A percentile compares a stretch with the other conserved stretches of the same genome.
These are phyloP conservation scores for Cryptosporidium viatorum DNA, from an alignment of 169 alveolate species.

Conservation along the genomic window DNA sequence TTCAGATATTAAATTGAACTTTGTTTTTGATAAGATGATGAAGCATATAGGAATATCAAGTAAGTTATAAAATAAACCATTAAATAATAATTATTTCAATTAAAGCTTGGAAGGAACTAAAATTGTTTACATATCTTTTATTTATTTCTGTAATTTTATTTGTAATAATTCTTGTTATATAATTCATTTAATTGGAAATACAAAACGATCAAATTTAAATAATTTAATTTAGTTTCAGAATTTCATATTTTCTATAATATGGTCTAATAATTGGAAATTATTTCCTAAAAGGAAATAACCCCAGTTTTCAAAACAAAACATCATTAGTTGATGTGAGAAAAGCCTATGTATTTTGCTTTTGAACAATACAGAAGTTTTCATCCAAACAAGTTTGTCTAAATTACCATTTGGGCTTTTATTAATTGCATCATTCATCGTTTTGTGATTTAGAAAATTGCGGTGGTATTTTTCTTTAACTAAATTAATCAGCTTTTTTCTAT, in stretches of 20 bases:
- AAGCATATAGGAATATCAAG: constrained; percentile 55
- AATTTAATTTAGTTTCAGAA: constrained; percentile 20
- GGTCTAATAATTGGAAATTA: constrained; percentile 63
- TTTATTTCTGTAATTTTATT: constrained; percentile 7
- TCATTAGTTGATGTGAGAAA: constrained; percentile 70
- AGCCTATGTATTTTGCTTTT: constrained; percentile 37
- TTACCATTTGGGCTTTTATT: constrained; percentile 18
- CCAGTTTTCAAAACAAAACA: constrained; percentile 74
- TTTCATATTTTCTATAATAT: constrained; percentile 59
- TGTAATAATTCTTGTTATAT: constrained; percentile 21
- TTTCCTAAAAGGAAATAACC: constrained; percentile 66
- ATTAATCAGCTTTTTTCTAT: not conserved
- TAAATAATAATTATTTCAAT: not conserved
- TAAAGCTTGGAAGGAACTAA: constrained; percentile 67
- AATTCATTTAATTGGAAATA: not conserved
- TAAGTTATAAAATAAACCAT: constrained; percentile 17
- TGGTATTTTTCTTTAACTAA: not conserved
- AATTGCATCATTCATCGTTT: not conserved
- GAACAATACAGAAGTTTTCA: constrained; percentile 62
- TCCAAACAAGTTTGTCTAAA: constrained; percentile 62
- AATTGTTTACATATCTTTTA: constrained; percentile 17
- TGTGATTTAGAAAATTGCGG: not conserved
- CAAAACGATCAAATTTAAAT: not conserved
- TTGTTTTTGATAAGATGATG: constrained; percentile 33
- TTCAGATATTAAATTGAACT: constrained; percentile 6